Base-by-base conservation (phyloP, 176 grass and related monocot genomes). In the Bromus sterilis region DNA sequence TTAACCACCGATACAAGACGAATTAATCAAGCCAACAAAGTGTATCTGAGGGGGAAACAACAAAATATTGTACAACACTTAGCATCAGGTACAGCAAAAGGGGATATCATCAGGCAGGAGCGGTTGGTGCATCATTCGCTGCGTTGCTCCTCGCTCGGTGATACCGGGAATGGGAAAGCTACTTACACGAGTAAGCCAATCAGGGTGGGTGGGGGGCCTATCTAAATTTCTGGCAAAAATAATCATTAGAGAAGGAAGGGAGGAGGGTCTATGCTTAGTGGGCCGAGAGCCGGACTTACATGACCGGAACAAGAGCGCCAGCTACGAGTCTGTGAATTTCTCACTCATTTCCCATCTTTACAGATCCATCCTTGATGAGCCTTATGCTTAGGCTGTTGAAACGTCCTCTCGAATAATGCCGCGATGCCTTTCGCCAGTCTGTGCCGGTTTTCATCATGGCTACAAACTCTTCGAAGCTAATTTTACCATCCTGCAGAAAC, bases 381-480 rank as follows among this genome's bases (percentile, higher is more conserved):
- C 82, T 87, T 74, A 93, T 87, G 71, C 87, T 97, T 33, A 97
- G 89, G 78, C 85, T 94, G 53, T 94, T 97, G 66, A 97, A 97
- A 71, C 87, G 76, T 46, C 87, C 94, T 84, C 91, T 89, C 9
- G 94, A 97, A 76, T 97, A 97, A 83, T 97, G 94, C 33, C 89
- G 72, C 0, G 91, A 97, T 1, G 89, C 94, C 46, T 97, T 97
- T 48, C 94, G 90, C 94, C 94, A 97, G 64, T 94, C 91, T 67
- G 94, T 97, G 40, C 94, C 94, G 0, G 89, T 91, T 41, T 94
- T 97, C 94, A 97, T 97, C 94, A 97, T 97, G 13, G 87, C 87
- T 32, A 86, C 82, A 34, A 97, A 97, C 76, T 97, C 94, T 46
- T 92, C 87, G 0, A 92, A 97, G 46, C 89, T 94, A 72, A 97